A percentile compares a stretch with the other conserved stretches of the same genome.
Evolutionary conservation across 2,329 filamentous ascomycete species (phyloP).

Genomic region (Claviceps sp.): DNA sequence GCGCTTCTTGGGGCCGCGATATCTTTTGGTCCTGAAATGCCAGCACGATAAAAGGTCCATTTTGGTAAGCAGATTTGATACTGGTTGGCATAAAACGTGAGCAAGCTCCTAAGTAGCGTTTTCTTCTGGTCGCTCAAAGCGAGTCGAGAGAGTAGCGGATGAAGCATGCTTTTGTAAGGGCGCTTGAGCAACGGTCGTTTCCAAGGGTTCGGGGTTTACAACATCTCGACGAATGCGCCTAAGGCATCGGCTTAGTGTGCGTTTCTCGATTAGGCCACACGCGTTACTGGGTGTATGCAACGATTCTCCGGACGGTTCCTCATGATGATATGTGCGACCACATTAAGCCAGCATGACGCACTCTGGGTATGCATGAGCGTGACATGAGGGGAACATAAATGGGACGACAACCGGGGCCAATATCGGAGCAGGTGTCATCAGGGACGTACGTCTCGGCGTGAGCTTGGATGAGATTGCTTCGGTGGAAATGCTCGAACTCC

Average conservation of each 20-base stretch:
- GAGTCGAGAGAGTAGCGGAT: neutral
- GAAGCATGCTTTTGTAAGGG: neutral
- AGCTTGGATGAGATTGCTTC: too few species aligned
- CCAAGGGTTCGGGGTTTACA: neutral
- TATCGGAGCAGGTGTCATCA: neutral
- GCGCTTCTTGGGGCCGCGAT: neutral
- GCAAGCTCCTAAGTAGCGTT: neutral
- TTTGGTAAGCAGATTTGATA: neutral
- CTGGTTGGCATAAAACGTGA: neutral
- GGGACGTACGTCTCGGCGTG: neutral
- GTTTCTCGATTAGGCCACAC: neutral
- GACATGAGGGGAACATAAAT: neutral
- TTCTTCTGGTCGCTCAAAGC: neutral
- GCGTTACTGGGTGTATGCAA: neutral
- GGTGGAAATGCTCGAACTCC: neutral
- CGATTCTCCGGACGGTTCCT: neutral
- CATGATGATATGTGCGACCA: neutral
- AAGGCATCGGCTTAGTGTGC: neutral
- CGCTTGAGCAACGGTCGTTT: neutral
- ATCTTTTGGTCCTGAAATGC: neutral
- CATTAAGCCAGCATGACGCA: neutral
- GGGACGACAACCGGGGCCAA: neutral
- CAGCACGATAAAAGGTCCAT: slow-evolving; percentile 4
- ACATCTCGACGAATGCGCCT: neutral
- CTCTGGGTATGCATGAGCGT: neutral